Base-by-base conservation (phyloP, 805 yeast species). In the Vanderwaltozyma tropicalis region DNA sequence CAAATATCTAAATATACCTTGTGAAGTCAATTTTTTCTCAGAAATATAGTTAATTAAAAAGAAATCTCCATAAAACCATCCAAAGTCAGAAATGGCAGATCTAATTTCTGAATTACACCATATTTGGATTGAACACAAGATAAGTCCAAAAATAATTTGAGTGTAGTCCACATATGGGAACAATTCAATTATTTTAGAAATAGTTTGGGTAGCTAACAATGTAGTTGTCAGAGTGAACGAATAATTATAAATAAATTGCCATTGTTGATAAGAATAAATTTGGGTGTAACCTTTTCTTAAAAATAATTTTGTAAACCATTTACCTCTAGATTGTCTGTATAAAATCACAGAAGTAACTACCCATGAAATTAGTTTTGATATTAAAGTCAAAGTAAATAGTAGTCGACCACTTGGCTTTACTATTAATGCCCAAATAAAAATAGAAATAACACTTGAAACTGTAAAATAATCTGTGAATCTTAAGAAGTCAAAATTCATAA, bases 41-140 rank as follows among this genome's bases (percentile, higher is more conserved):
- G 64, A 64, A 15, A 68, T 61, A 15, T 71, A 63, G 36, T 68
- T 71, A 28, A 80, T 76, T 41, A 80, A 62, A 59, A 82, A 83
- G 59, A 83, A 83, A 56, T 83, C 94, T 39, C 94, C 94, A 57
- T 79, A 83, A 50, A 82, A 83, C 89, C 92, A 83, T 11, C 92
- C 92, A 58, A 78, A 81, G 41, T 80, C 80, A 2, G 89, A 89
- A 46, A 83, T 75, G 35, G 82, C 75, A 32, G 73, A 72, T 45
- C 76, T 69, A 24, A 83, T 80, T 21, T 85, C 80, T 16, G 67
- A 49, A 46, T 80, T 76, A 24, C 84, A 79, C 80, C 85, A 76
- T n/a, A 70, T 53, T 49, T 83, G 94, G 19, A 83, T 64, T 6
- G 67, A 46, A 12, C 79, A 63, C 26, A 81, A 62, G 41, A 74